phyloP scores from a whole-genome alignment of 768 basidiomycete genomes.

The Leucosporidium creatinivorum region DNA sequence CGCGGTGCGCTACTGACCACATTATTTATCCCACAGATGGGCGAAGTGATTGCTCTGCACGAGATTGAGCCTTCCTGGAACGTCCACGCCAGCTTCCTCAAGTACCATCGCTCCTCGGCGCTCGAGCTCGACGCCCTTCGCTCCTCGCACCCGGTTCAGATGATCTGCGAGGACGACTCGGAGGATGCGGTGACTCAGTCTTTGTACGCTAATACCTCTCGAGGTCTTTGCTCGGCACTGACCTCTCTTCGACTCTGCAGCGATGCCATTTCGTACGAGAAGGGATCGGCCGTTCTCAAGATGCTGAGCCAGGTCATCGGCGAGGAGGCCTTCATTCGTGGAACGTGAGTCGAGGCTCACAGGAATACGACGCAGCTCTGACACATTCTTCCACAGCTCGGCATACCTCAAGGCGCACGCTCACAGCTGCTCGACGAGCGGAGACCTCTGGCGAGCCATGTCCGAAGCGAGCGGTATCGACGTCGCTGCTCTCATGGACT shows the following conservation, averaged over 20 bases:
- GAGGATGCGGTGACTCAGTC: slow-evolving; percentile 12
- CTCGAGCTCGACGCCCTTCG: slow-evolving; percentile 6
- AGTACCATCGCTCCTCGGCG: slow-evolving; percentile 3
- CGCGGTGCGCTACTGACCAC: neutral
- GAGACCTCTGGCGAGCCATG: slow-evolving; percentile 82
- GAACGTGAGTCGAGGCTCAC: slow-evolving; percentile 19
- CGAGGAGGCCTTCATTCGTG: slow-evolving; percentile 64
- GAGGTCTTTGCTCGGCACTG: too few species aligned
- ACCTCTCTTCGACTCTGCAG: neutral
- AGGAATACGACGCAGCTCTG: neutral
- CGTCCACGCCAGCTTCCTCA: slow-evolving; percentile 66
- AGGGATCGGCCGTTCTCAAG: slow-evolving; percentile 63
- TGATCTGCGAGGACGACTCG: slow-evolving; percentile 6
- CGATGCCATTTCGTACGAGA: slow-evolving; percentile 73
- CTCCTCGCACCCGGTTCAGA: slow-evolving; percentile 7
- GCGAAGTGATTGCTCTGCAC: slow-evolving; percentile 60
- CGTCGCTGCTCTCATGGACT: slow-evolving; percentile 72
- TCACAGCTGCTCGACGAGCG: slow-evolving; percentile 74
- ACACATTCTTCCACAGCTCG: slow-evolving; percentile 41
- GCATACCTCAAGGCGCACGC: slow-evolving; percentile 80
- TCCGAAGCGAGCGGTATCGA: slow-evolving; percentile 64
- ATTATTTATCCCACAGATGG: slow-evolving; percentile 38
- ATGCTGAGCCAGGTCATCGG: slow-evolving; percentile 88
- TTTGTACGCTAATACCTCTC: too few species aligned
- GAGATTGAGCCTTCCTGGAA: slow-evolving; percentile 49